Evolutionary conservation across 1,284 basidiomycete genomes (phyloP), one percentile per base, ranked within the genome.

Genomic region (Cryptococcus sp.): DNA sequence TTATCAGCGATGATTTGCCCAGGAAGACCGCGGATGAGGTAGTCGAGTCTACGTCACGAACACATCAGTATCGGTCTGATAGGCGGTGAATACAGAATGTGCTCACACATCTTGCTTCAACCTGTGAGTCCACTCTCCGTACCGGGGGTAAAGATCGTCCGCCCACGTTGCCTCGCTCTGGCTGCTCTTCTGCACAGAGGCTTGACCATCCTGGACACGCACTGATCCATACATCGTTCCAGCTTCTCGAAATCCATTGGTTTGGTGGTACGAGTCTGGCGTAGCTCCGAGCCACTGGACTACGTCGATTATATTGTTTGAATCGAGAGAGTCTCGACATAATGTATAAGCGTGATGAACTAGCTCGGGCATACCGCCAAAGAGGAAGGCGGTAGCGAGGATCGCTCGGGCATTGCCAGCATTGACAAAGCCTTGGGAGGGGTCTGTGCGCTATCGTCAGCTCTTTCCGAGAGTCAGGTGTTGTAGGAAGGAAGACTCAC

Each of bases 281-380:
- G 41, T 16, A 13, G 47, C 23, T 23, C 47, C 85, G 58, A 89
- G 79, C 78, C 92, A 92, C 60, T 86, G 82, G 48, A 93, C 82
- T 87, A 89, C 91, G 51, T 84, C 83, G 50, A 82, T 76, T 68
- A 93, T 86, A 50, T 84, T 89, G 58, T 88, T 85, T 63, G 86
- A 81, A 45, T 82, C 83, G 78, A 93, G 86, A 49, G 88, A 88
- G 62, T 84, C 85, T 65, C 84, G 83, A 81, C 87, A 90, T 54
- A 85, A 80, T 54, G 86, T 84, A 76, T 91, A 92, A n/a, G 90
- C 85, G 69, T 87, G 86, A 65, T 83, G 82, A 73, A 85, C 88
- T 30, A 93, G 81, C 47, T 92, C 89, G 47, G 90, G 85, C 87
- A 93, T 89, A 46, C 88, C 89, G 54, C 89, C 89, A 47, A 93